Base-by-base conservation (phyloP, 2,329 filamentous ascomycete species). In the Penicillium vulpinum region DNA sequence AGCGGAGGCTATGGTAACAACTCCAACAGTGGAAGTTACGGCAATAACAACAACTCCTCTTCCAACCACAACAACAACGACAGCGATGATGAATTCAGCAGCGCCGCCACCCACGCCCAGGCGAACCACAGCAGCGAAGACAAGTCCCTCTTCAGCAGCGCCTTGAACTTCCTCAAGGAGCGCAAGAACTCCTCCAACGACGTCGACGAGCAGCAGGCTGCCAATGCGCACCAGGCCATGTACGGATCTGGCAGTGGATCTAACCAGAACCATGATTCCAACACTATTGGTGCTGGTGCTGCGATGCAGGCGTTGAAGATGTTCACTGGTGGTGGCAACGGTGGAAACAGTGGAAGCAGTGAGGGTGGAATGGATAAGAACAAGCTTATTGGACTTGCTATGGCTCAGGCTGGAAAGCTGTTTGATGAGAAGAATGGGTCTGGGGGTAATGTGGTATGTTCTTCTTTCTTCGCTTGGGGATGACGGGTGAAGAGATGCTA, bases 401-500 rank as follows among this genome's bases (percentile, higher is more conserved):
- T 97, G 90, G 86, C 83, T 9, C 89, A 97, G 79, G 92, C 91
- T 33, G 88, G 87, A 69, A 92, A 92, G 81, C 79, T 92, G 59
- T 88, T 86, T 72, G 84, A 87, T 65, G 73, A 86, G 75, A 84
- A 87, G 75, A 75, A 75, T 58, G 71, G 74, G 13, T 73, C 79
- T 67, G 85, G 84, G 21, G 63, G 58, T 40, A 83, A 83, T 63
- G 81, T 81, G 58, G 79, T 83, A 65, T 69, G 78, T 75, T 58
- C 15, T 5, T 39, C 24, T 22, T 35, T 35, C 16, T 35, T 35
- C 16, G 10, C 6, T 31, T 29, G 1, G 9, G 31, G 13, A 15
- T 15, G 31, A 33, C 16, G 31, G 15, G 16, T 31, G 2, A 11
- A 1, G 31, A 16, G 13, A 10, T 49, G 11, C 40, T 5, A 16